Evolutionary conservation across 2,329 filamentous ascomycete species (phyloP), one percentile per base, ranked within the genome.

Genomic region (Leptographium galeiforme): DNA sequence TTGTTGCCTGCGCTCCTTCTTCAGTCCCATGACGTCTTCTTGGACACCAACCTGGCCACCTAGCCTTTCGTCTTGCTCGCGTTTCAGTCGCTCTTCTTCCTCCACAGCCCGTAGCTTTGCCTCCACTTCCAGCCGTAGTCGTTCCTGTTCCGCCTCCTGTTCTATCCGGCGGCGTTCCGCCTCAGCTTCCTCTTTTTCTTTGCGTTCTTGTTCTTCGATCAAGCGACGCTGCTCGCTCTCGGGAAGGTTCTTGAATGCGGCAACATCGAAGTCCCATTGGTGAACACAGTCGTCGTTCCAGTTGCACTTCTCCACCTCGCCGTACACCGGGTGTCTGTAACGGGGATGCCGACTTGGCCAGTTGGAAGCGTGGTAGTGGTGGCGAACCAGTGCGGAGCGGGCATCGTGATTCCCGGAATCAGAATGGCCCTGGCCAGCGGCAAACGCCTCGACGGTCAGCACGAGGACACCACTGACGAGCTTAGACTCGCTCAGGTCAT

Each of bases 321-420:
- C 83, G 61, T 82, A 85, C 52, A 81, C 77, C 1, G 82, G 82
- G 63, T 87, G 84, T 48, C 72, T 81, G 67, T 76, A 84, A 34
- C 84, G 73, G 1, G 79, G 82, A 62, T 87, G 84, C 3, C 72
- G 71, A 51, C 75, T 77, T 2, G 83, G 84, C 84, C 84, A 87
- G 55, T 79, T 77, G 1, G 82, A 87, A 0, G 84, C 84, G 64
- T 87, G 84, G 61, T 86, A 88, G 64, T 87, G 82, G 63, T 88
- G 84, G 64, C 82, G 84, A 30, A 87, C 82, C 1, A 87, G 70
- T 2, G 84, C 84, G 19, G 75, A 74, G 50, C 81, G 72, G 1
- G 82, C 74, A 51, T 83, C 75, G 64, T 87, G 84, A 61, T 82
- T 86, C 14, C 83, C 83, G 0, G 82, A 85, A 62, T 87, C 78